Evolutionary conservation across 1,139 yeast species (phyloP).

Genomic region (Lodderomyces margitis): DNA sequence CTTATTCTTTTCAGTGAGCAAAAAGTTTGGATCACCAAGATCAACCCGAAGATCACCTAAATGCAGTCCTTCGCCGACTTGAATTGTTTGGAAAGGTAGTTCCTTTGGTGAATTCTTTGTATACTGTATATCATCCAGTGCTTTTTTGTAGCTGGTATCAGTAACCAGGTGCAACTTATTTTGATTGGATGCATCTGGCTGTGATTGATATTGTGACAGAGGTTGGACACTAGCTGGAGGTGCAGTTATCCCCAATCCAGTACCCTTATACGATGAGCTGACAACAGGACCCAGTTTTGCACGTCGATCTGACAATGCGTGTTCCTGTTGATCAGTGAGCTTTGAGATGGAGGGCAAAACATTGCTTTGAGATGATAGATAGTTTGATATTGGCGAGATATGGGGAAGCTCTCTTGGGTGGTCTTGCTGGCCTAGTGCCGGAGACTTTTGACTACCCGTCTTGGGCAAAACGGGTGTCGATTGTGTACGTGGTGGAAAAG

Average conservation of each 20-base stretch:
- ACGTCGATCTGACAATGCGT: slow-evolving; percentile 10
- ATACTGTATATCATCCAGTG: background rate
- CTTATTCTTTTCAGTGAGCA: slow-evolving; percentile 1
- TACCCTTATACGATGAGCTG: background rate
- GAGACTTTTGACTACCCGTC: background rate
- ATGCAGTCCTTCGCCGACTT: background rate
- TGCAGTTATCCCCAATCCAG: background rate
- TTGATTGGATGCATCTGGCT: background rate
- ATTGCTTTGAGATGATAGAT: slow-evolving; percentile 3
- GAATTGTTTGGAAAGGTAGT: background rate
- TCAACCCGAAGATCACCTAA: background rate
- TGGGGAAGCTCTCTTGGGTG: background rate
- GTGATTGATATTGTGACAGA: background rate
- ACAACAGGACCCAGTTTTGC: too few species aligned
- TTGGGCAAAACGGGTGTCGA: background rate
- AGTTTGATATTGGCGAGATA: slow-evolving; percentile 6
- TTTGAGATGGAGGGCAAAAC: slow-evolving; percentile 9
- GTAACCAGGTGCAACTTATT: background rate
- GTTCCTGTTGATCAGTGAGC: slow-evolving; percentile 8
- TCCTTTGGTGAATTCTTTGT: background rate
- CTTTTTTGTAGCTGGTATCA: background rate
- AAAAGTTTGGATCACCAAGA: background rate
- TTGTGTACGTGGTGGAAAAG: background rate
- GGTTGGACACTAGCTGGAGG: background rate
- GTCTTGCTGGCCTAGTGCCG: background rate